These are phyloP conservation scores for Tubosaeta sp. DNA, from an alignment of 768 basidiomycete species.

Conservation along the genomic window DNA sequence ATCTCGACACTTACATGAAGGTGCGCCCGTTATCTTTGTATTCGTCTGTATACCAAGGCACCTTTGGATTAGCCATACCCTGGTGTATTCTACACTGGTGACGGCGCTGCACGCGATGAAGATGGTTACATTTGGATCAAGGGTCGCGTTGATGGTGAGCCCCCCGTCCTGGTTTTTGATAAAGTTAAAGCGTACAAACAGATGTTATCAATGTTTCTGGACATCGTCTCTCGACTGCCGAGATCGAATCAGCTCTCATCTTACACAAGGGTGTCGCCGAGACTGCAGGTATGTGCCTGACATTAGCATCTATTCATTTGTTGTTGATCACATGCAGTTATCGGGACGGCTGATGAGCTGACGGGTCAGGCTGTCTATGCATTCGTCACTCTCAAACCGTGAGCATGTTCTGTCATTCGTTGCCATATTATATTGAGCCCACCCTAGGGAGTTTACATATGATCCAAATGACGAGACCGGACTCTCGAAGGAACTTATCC, in stretches of 20 bases:
- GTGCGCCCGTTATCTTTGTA: constrained; percentile 16
- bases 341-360: constrained; percentile 81
- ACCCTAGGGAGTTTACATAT: constrained; percentile 71
- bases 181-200: constrained; percentile 24
- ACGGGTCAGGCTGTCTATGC: constrained; percentile 94
- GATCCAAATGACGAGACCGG: constrained; percentile 64
- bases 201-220: constrained; percentile 99
- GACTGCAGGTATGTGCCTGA: constrained; percentile 58
- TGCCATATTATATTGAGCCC: not conserved
- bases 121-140: constrained; percentile 99
- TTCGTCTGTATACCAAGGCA: constrained; percentile 40
- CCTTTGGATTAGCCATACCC: constrained; percentile 59
- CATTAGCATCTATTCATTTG: not conserved
- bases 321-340: constrained; percentile 41
- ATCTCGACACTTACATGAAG: constrained; percentile 73
- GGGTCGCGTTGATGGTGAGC: constrained; percentile 87
- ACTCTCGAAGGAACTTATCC: constrained; percentile 81
- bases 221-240: constrained; percentile 93
- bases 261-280: constrained; percentile 94
- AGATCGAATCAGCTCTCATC: constrained; percentile 96
- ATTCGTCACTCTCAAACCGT: constrained; percentile 95
- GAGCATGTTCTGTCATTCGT: constrained; percentile 27
- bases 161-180: not conserved
- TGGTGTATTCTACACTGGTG: constrained; percentile 94
- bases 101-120: constrained; percentile 90